Base-by-base conservation (phyloP, 495 filamentous ascomycete species). In the Bathelium albidoporum region DNA sequence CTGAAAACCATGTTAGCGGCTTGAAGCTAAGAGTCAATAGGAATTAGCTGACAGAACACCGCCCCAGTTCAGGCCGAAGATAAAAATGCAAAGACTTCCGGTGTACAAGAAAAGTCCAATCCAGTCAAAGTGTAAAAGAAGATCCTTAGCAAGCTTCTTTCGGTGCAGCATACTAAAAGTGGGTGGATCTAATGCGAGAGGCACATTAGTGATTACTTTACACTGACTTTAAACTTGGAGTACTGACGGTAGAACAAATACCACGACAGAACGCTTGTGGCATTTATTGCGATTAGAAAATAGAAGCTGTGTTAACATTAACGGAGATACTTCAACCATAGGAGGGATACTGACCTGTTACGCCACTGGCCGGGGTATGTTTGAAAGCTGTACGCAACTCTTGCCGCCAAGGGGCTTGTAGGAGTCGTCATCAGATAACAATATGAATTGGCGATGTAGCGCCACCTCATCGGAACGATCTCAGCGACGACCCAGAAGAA, bases 1-100 rank as follows among this genome's bases (percentile, higher is more conserved):
- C 49, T 55, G 10, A 2, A 5, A 55, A 26, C 9, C n/a, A 55
- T 29, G 16, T 55, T 29, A 55, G 49, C 49, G 2, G 24, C 24
- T 11, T 55, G 16, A 55, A 55, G 0, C 49, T 28, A 55, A 4
- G 49, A 5, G 20, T 55, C 3, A 1, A 10, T 29, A 55, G 49
- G 49, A n/a, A 3, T 0, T 55, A 55, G 49, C 49, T 55, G 24
- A 55, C 2, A 67, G 9, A 11, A 44, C 52, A 53, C 70, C 69
- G 24, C 73, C 72, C 64, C 65, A 69, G 60, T 68, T 65, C 36
- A 84, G 71, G 31, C 80, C 80, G 29, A 81, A 71, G 5, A 81
- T 69, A 31, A 83, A 69, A 32, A 81, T 69, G 31, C 76, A 67
- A 1, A 81, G 66, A 20, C 79, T 79, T 31, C 69, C 71, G 24